These are phyloP conservation scores for Corymbia calophylla DNA, from an alignment of 441 rosid genomes.

Conservation along the genomic window DNA sequence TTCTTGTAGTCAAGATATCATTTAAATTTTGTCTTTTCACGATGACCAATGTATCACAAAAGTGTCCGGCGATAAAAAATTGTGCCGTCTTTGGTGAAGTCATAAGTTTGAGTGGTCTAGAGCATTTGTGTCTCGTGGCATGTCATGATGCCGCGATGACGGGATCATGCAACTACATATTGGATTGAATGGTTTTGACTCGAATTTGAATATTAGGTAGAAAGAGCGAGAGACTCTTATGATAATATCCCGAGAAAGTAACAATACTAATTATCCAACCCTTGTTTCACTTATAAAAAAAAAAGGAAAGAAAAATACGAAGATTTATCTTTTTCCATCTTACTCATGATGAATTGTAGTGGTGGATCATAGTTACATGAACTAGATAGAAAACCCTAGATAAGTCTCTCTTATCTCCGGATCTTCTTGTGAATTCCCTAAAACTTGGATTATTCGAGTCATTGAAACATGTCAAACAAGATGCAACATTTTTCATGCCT, in stretches of 20 bases:
- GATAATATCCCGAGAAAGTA: background rate
- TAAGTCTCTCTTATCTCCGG: fast-evolving
- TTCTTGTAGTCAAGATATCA: background rate
- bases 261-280: background rate
- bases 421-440: background rate
- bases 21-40: background rate
- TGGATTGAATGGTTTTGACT: background rate
- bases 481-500: fast-evolving
- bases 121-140: background rate
- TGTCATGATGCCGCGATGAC: background rate
- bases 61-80: background rate
- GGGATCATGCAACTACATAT: background rate
- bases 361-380: background rate
- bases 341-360: background rate
- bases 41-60: background rate
- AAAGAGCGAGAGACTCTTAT: background rate
- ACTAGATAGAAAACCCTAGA: fast-evolving
- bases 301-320: too few species aligned
- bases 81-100: background rate
- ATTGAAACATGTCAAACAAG: background rate
- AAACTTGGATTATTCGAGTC: fast-evolving
- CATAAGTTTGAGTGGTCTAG: background rate
- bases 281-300: background rate
- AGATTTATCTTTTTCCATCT: fast-evolving
- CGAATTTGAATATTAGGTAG: background rate